Evolutionary conservation across 139 green algal species (phyloP).

Genomic region (Picochlorum sp.): DNA sequence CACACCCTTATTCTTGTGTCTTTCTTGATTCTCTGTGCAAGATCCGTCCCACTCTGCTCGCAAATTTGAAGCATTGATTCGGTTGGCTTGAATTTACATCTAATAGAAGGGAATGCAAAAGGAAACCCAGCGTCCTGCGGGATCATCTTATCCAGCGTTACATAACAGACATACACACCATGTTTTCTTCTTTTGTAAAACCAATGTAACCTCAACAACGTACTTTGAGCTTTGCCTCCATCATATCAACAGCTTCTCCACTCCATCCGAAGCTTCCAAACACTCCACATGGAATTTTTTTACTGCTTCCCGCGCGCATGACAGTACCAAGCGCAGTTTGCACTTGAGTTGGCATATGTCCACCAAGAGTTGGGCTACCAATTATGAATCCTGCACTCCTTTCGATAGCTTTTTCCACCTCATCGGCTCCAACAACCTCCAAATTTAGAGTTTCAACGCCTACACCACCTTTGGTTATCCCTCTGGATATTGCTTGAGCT

Average conservation of each 20-base stretch:
- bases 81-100: conserved; percentile 90
- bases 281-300: conserved; percentile 72
- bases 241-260: conserved; percentile 82
- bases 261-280: conserved; percentile 96
- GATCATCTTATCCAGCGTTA: conserved; percentile 27
- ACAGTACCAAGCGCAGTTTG: conserved; percentile 72
- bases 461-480: conserved; percentile 76
- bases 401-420: conserved; percentile 52
- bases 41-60: conserved; percentile 79
- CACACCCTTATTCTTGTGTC: conserved; percentile 22
- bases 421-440: conserved; percentile 54
- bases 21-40: conserved; percentile 67
- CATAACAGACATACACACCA: neutral
- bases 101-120: conserved; percentile 80
- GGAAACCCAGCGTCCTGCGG: conserved; percentile 85
- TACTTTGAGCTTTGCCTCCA: conserved; percentile 47
- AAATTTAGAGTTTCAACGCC: conserved; percentile 87
- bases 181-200: neutral
- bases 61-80: conserved; percentile 60
- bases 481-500: conserved; percentile 74
- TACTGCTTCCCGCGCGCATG: conserved; percentile 35
- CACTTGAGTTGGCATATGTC: conserved; percentile 89
- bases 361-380: conserved; percentile 85
- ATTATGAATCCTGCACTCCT: conserved; percentile 71
- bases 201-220: no score